Evolutionary conservation across 306 rosid species (phyloP), one percentile per base, ranked within the genome.

Genomic region (Phaseolus lunatus): DNA sequence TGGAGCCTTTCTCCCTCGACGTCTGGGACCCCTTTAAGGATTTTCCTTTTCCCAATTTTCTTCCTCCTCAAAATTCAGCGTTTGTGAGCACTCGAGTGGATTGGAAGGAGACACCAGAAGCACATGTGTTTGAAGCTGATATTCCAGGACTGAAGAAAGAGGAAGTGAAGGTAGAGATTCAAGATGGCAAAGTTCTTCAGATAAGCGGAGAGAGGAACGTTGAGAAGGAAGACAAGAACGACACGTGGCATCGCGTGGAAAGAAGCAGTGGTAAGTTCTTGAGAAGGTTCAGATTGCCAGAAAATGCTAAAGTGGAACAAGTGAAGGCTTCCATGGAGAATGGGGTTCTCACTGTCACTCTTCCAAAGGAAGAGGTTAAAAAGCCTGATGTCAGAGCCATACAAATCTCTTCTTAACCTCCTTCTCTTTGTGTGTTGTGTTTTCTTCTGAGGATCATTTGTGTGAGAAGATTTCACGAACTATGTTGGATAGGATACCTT

Each of bases 141-240:
- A n/a, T n/a, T n/a, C n/a, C n/a, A n/a, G n/a, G n/a, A n/a, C n/a
- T n/a, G n/a, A n/a, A 63, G 52, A 85, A 78, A 20, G 88, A 85
- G 16, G 86, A 85, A 50, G 86, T 82, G 26, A 85, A 85, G 50
- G 81, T 81, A 0, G 70, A 82, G 48, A 35, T 85, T 0, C 79
- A 85, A 79, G 82, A 82, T 16, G 82, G 82, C 2, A 70, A 57
- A 1, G 86, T 85, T 6, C 86, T 85, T 37, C 85, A 82, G 56
- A 85, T 85, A 0, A 85, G 83, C 16, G 84, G 83, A 6, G 84
- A 82, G 71, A 79, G 84, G 48, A 82, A 50, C 1, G 52, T 57
- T 0, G 83, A 85, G 78, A 85, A 85, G 7, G 86, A 85, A 24
- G 89, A 82, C 0, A 82, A 82, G 75, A 82, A 79, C 1, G 78